Percentiles rank a stretch among this genome's conserved stretches.
These are phyloP conservation scores for Lactarius akahatsu DNA, from an alignment of 768 basidiomycete genomes.

Conservation along the genomic window DNA sequence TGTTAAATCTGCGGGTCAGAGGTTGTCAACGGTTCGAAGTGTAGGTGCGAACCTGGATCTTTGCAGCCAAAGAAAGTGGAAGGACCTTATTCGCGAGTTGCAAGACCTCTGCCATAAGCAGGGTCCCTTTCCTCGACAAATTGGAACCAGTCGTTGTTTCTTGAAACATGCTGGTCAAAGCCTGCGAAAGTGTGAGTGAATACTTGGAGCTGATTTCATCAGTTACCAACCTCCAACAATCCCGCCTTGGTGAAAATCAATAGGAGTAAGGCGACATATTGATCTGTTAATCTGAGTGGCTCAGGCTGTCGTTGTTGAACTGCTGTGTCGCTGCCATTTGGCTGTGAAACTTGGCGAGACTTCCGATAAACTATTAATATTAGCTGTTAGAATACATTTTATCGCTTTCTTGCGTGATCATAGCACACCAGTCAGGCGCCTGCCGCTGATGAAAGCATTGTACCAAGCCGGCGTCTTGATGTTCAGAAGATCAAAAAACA, in stretches of 20 bases:
- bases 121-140: constrained; percentile 84
- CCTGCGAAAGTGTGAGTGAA: constrained; percentile 46
- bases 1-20: constrained; percentile 10
- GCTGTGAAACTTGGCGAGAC: constrained; percentile 24
- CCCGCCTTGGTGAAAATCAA: constrained; percentile 85
- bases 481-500: constrained; percentile 91
- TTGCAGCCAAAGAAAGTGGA: constrained; percentile 77
- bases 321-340: constrained; percentile 30
- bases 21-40: neutral
- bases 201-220: constrained; percentile 3
- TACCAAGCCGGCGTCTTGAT: constrained; percentile 94
- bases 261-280: constrained; percentile 85
- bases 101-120: constrained; percentile 88
- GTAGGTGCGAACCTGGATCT: constrained; percentile 62
- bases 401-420: neutral
- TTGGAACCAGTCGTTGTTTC: constrained; percentile 70
- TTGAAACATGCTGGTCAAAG: constrained; percentile 80
- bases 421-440: constrained; percentile 76
- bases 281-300: constrained; percentile 82
- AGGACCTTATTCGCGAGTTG: constrained; percentile 85
- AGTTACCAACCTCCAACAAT: constrained; percentile 69
- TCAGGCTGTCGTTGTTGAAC: constrained; percentile 46
- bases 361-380: constrained; percentile 54
- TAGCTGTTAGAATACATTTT: neutral
- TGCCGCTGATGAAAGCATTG: constrained; percentile 86